Evolutionary conservation across 176 grass and related monocot genomes (phyloP), one percentile per base, ranked within the genome.

Genomic region (Raddia distichophylla): DNA sequence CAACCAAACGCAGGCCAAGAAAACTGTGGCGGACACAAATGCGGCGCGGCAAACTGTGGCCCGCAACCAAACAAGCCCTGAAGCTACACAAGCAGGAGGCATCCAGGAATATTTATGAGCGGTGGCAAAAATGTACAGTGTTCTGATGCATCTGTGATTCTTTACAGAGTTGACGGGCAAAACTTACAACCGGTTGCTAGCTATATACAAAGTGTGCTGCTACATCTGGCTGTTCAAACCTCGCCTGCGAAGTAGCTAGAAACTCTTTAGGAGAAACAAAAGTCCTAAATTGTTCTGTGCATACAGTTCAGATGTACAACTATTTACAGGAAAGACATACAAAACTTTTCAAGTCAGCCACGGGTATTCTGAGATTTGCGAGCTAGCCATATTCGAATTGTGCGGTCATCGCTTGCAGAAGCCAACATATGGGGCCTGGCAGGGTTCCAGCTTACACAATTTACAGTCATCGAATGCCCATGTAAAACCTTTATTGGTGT

Each of bases 391-490:
- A 95, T 93, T 52, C 96, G 75, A 82, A 99, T 76, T 58, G 96
- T 99, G 43, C 55, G 67, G 43, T 95, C 93, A 83, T 98, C 96
- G 44, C 96, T 98, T 42, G 96, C 93, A 9, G 96, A 98, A 64
- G 93, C 96, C 75, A 98, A 51, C 92, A 98, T 91, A 74, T 90
- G 86, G 37, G 96, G 90, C 65, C 72, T 98, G 3, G 19, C 49
- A 64, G 91, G 93, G 80, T 99, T 99, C 96, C 96, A 99, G 57
- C 86, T 88, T 17, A 95, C 93, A 54, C 93, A 93, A 52, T 95
- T 99, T 35, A 99, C 96, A 0, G 86, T 95, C 84, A 81, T 86
- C 3, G 86, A 85, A 78, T 99, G 96, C 18, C 93, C 96, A 34
- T 66, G 76, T 77, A 99, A 76, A 47, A 95, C 74, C 78, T 90